These are phyloP conservation scores for Terfezia claveryi DNA, from an alignment of 495 filamentous ascomycete species.

Conservation along the genomic window DNA sequence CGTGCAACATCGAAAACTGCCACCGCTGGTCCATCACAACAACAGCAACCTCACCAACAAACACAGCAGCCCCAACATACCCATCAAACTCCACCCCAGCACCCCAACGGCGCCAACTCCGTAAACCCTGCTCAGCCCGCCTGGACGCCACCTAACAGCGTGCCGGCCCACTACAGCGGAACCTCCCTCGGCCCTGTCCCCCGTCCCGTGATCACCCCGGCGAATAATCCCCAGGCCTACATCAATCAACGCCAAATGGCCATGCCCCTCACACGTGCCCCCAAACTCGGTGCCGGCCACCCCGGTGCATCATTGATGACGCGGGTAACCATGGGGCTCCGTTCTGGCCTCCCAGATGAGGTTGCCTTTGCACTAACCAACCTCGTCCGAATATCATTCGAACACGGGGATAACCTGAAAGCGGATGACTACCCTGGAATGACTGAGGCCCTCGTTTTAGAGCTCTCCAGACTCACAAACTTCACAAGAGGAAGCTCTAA, in stretches of 20 bases:
- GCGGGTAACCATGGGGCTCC: constrained; percentile 34
- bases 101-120: constrained; percentile 1
- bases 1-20: not conserved
- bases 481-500: constrained; percentile 32
- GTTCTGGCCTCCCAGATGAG: constrained; percentile 56
- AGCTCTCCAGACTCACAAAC: constrained; percentile 38
- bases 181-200: constrained; percentile 7
- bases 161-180: not conserved
- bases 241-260: constrained; percentile 13
- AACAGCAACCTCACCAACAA: constrained; percentile 3
- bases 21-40: constrained; percentile 6
- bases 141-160: not conserved
- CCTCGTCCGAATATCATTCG: constrained; percentile 83
- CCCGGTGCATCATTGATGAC: constrained; percentile 11
- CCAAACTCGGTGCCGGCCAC: constrained; percentile 10
- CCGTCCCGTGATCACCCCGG: constrained; percentile 14
- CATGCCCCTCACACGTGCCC: not conserved
- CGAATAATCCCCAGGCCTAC: constrained; percentile 15
- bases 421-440: constrained; percentile 82
- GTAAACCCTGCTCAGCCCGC: not conserved
- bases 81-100: constrained; percentile 1
- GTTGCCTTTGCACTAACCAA: constrained; percentile 78
- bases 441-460: constrained; percentile 70
- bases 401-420: constrained; percentile 83
- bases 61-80: constrained; percentile 6